Conservation (phyloP, 768 basidiomycete species). For the Suillus fuscotomentosus region DNA sequence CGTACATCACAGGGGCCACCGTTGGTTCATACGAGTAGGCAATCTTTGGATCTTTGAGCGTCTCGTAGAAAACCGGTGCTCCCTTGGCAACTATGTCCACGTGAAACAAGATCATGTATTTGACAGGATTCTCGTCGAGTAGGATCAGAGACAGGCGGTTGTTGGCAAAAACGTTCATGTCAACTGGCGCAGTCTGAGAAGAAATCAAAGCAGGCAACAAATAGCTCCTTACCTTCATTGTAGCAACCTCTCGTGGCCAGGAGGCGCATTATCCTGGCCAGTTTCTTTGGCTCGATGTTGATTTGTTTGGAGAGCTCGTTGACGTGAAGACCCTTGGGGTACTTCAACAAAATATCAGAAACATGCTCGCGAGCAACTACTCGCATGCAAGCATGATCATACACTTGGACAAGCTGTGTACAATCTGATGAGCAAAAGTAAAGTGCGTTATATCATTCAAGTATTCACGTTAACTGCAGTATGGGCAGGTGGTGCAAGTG, state of each 20-base stretch:
- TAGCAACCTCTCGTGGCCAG: conserved; percentile 29
- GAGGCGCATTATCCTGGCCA: conserved; percentile 10
- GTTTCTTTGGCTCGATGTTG: conserved; percentile 24
- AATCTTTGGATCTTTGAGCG: conserved; percentile 21
- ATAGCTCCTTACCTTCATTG: conserved; percentile 24
- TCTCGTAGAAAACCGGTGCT: conserved; percentile 24
- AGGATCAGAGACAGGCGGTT: conserved; percentile 25
- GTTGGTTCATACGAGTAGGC: conserved; percentile 21
- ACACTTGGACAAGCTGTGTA: conserved; percentile 23
- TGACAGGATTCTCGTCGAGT: conserved; percentile 16
- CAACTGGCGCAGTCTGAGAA: conserved; percentile 21
- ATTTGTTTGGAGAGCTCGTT: conserved; percentile 24
- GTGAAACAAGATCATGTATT: conserved; percentile 20
- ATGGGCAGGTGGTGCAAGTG: conserved; percentile 32
- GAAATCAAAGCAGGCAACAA: not conserved
- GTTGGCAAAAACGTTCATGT: conserved; percentile 31
- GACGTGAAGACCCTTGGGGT: conserved; percentile 31
- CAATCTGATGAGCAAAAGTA: not conserved
- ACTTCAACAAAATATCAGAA: conserved; percentile 23
- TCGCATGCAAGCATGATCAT: conserved; percentile 28
- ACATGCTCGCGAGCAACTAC: conserved; percentile 28
- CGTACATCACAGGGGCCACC: conserved; percentile 21
- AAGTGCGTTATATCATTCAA: not conserved
- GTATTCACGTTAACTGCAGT: conserved; percentile 29
- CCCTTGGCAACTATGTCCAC: conserved; percentile 18